Evolutionary conservation across 768 basidiomycete genomes (phyloP), one percentile per base, ranked within the genome.

Genomic region (Pleurotus citrinopileatus): DNA sequence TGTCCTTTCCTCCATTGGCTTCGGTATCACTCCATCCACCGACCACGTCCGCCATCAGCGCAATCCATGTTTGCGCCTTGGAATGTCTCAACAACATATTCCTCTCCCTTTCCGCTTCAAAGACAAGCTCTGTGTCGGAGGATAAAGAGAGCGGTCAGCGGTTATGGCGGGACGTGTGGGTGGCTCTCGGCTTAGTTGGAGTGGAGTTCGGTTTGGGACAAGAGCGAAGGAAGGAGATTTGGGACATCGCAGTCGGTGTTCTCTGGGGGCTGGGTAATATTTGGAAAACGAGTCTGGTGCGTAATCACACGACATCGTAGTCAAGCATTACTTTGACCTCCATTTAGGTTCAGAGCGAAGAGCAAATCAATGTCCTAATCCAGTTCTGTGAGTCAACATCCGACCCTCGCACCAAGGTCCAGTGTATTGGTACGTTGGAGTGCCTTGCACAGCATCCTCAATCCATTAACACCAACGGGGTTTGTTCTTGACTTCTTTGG

Each of bases 31-130:
- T 79, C 19, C 91, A 96, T 63, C 91, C 93, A 36, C 94, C 94
- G 1, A 94, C 87, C 10, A 96, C 94, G 0, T 91, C 93, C 22
- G 88, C 77, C 8, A 80, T 98, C 42, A 81, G 89, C 57, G 83
- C 88, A 5, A 83, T 96, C 47, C 94, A 97, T 64, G 75, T 92
- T 54, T 79, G 86, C 58, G 90, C 93, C 8, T 76, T 95, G 23
- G 93, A 96, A 65, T 94, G 94, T 63, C 76, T 98, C 43, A 94
- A 91, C 63, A 97, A 98, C 63, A 76, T 94, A 34, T 87, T 96
- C 62, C 74, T 95, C 29, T 86, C 92, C 2, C 75, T 89, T 10
- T 78, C 84, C 2, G 73, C 79, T 0, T 68, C 75, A 3, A 70
- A 77, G 1, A 76, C 74, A 48, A 59, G 73, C 23, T 68, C 61